phyloP scores from a whole-genome alignment of 805 yeast genomes.

The Monosporozyma servazzii region DNA sequence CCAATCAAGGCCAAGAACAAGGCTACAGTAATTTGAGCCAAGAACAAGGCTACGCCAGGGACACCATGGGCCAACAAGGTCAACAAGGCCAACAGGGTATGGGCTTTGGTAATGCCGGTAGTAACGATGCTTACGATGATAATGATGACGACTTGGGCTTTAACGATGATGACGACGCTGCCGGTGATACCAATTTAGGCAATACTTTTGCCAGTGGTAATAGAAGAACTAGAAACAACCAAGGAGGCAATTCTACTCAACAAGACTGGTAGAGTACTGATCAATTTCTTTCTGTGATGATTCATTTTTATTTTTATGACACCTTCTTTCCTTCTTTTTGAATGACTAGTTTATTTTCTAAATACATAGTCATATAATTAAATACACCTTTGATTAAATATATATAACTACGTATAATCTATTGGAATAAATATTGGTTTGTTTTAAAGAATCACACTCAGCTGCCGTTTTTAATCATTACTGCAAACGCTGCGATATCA shows the following conservation, averaged over 20 bases:
- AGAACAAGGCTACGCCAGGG: constrained; percentile 1
- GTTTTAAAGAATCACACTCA: not conserved
- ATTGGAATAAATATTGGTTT: not conserved
- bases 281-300: not conserved
- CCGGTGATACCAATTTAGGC: not conserved
- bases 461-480: not conserved
- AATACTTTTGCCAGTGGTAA: not conserved
- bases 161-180: not conserved
- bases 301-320: not conserved
- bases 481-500: not conserved
- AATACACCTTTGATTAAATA: not conserved
- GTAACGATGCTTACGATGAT: not conserved
- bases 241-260: not conserved
- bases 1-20: constrained; percentile 2
- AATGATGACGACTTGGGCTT: not conserved
- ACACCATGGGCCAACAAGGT: constrained; percentile 1
- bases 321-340: not conserved
- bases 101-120: not conserved
- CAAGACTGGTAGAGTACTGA: constrained; percentile 1
- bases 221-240: not conserved
- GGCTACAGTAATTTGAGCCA: not conserved
- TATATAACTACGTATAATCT: not conserved
- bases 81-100: not conserved
- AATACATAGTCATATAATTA: not conserved
- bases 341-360: not conserved